Evolutionary conservation across 192 early-diverging fungal genomes (phyloP).

Genomic region (Borealophlyctis nickersoniae): DNA sequence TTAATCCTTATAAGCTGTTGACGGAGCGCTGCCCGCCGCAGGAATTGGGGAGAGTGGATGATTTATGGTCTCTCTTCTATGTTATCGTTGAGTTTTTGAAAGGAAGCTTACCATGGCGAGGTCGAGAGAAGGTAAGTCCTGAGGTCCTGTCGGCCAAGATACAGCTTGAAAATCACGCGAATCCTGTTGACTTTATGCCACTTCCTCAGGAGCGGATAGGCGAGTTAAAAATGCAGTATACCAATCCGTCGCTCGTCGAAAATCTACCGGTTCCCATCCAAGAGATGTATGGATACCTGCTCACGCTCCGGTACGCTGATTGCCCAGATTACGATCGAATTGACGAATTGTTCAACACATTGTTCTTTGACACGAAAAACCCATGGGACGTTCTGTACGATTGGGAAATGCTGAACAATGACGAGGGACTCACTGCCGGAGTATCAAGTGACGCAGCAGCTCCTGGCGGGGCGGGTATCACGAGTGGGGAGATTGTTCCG

Average conservation of each 20-base stretch:
- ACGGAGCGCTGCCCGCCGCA: too few species aligned
- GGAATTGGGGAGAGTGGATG: slow-evolving; percentile 56
- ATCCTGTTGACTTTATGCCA: too few species aligned
- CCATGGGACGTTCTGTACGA: not conserved
- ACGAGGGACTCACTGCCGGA: too few species aligned
- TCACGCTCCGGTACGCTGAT: slow-evolving; percentile 29
- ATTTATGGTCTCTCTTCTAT: slow-evolving; percentile 60
- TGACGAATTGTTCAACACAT: slow-evolving; percentile 15
- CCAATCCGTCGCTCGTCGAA: slow-evolving; percentile 23
- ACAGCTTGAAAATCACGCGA: too few species aligned
- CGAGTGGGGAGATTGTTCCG: too few species aligned
- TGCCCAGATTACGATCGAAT: slow-evolving; percentile 36
- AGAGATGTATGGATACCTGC: slow-evolving; percentile 30
- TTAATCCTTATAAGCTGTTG: too few species aligned
- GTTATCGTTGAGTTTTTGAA: slow-evolving; percentile 48
- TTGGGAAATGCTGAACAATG: not conserved
- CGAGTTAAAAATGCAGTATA: slow-evolving; percentile 33
- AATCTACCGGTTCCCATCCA: slow-evolving; percentile 25
- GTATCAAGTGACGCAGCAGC: too few species aligned
- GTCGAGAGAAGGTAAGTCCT: slow-evolving; percentile 46
- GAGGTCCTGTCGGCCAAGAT: too few species aligned
- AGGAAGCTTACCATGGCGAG: slow-evolving; percentile 53
- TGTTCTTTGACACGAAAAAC: slow-evolving; percentile 7
- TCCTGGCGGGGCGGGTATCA: too few species aligned
- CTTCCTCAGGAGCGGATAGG: slow-evolving; percentile 36